Evolutionary conservation across 805 yeast species (phyloP).

Genomic region (Priceomyces fermenticarens): DNA sequence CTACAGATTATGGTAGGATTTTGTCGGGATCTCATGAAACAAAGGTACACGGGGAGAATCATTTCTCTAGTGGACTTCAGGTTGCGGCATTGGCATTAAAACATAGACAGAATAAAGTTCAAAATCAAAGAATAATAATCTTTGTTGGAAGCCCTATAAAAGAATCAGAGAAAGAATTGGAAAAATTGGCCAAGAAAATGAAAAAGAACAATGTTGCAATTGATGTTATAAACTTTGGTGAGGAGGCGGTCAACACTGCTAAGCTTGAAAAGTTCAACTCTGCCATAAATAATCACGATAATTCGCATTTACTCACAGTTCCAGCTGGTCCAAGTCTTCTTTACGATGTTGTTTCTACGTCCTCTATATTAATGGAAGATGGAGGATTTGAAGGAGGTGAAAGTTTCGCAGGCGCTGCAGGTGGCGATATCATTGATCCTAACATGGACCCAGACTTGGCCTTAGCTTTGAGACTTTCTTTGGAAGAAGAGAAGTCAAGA

Average conservation of each 20-base stretch:
- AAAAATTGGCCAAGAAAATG: conserved; percentile 83
- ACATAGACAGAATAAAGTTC: conserved; percentile 93
- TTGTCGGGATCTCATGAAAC: conserved; percentile 81
- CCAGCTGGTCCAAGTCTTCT: conserved; percentile 86
- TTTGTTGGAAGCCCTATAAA: conserved; percentile 86
- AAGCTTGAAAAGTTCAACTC: conserved; percentile 77
- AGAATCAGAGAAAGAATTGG: conserved; percentile 68
- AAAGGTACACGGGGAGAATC: conserved; percentile 61
- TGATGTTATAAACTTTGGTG: conserved; percentile 91
- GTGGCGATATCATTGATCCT: conserved; percentile 58
- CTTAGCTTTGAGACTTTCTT: conserved; percentile 86
- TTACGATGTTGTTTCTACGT: conserved; percentile 75
- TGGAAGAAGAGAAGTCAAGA: conserved; percentile 92
- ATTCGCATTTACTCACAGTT: conserved; percentile 78
- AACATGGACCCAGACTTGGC: conserved; percentile 97
- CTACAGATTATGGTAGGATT: conserved; percentile 82
- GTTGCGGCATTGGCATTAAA: conserved; percentile 89
- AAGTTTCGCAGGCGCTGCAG: conserved; percentile 45
- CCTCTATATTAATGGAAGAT: conserved; percentile 69
- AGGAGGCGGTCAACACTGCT: conserved; percentile 70
- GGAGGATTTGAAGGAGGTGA: conserved; percentile 52
- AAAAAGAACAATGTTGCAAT: conserved; percentile 90
- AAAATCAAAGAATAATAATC: conserved; percentile 82
- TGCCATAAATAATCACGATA: conserved; percentile 70
- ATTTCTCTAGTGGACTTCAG: conserved; percentile 81